Base-by-base conservation (phyloP, 305 asterid genomes). In the Fraxinus ornus region DNA sequence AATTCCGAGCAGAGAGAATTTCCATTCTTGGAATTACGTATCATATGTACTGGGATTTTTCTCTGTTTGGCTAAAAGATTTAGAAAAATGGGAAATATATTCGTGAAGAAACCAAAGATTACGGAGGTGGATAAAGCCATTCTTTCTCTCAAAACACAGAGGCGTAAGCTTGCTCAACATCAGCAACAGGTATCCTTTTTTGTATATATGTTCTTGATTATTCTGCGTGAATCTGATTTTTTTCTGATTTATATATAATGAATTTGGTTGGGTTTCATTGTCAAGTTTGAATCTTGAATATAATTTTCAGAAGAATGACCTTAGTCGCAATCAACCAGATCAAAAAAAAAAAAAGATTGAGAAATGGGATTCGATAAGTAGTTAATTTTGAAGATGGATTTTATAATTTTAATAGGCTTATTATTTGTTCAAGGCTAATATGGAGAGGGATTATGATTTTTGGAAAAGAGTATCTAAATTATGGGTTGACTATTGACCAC, bases 121-220 rank as follows among this genome's bases (percentile, higher is more conserved):
- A 96, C 98, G 22, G 97, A 93, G 83, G 97, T 94, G 44, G 99
- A 94, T 82, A 90, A 39, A 88, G 99, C 99, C 62, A 94, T 96
- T 82, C 98, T 94, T 32, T 91, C 98, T 80, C 96, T 96, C 84
- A 96, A 93, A 89, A 96, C 99, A 81, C 99, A 96, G 80, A 85
- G 99, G 90, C 98, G 98, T 39, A 94, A 92, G 90, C 98, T 96
- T 85, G 98, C 91, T 60, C 98, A 90, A 86, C 91, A 96, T 87
- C 99, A 94, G 90, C 93, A 88, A 74, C 92, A 91, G 98, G 99
- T 94, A 33, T 41, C 73, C 2, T 62, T 32, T 15, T 32, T 3
- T 17, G 10, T 19, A 0, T 1, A 39, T 7, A 37, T 32, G n/a
- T 82, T 77, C 15, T 44, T 74, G 19, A 22, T 3, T 12, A 24